Evolutionary conservation across 2,329 filamentous ascomycete species (phyloP).

Genomic region (Pseudocercospora crystallina): DNA sequence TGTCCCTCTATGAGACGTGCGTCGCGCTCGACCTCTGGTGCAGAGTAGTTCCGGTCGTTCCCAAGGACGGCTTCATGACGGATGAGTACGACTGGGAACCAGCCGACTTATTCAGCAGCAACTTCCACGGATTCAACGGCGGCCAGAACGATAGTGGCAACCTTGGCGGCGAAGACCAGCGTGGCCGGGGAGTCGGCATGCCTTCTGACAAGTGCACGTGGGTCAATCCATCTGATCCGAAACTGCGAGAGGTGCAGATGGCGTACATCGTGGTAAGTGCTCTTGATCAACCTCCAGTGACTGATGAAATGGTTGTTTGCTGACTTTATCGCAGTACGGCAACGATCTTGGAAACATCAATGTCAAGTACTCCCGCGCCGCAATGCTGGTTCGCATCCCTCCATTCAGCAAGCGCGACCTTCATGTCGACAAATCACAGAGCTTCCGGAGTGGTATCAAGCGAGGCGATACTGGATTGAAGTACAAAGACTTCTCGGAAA

Average conservation of each 20-base stretch:
- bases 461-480: no score
- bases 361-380: constrained; percentile 5
- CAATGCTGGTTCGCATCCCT: constrained; percentile 7
- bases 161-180: neutral
- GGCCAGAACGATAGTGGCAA: neutral
- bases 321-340: neutral
- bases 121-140: neutral
- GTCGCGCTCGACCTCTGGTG: constrained; percentile 11
- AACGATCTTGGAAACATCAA: constrained; percentile 2
- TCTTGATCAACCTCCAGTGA: no score
- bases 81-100: neutral
- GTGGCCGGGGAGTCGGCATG: neutral
- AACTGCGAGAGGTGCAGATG: neutral
- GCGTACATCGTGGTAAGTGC: constrained; percentile 5
- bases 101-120: neutral
- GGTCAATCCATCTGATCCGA: neutral
- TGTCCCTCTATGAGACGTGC: constrained; percentile 26
- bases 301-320: no score
- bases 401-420: no score
- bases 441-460: no score
- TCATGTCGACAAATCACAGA: no score
- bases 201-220: neutral
- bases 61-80: neutral
- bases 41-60: constrained; percentile 2
- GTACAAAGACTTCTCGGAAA: no score